Evolutionary conservation across 208 protist species (phyloP).

Genomic region (Naegleria lovaniensis): DNA sequence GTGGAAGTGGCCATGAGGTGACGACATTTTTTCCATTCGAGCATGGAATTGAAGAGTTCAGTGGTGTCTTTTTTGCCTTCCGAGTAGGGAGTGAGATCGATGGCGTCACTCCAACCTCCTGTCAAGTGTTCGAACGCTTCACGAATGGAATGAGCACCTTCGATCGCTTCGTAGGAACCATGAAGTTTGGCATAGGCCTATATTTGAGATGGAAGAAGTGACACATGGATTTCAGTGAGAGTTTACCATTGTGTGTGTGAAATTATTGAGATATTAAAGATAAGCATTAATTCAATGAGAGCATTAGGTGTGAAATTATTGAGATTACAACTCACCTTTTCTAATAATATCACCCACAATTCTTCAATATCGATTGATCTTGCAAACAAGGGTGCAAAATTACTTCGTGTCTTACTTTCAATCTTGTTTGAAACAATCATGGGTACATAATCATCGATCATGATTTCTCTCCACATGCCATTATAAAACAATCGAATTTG

Average conservation of each 20-base stretch:
- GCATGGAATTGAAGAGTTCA: background rate
- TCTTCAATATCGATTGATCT: background rate
- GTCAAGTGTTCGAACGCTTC: background rate
- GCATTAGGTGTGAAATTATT: too few species aligned
- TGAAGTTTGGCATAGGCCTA: conserved; percentile 10
- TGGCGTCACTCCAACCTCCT: background rate
- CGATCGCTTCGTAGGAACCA: background rate
- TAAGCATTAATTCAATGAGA: too few species aligned
- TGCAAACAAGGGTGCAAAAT: background rate
- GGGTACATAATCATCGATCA: background rate
- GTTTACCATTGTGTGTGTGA: too few species aligned
- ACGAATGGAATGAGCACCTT: background rate
- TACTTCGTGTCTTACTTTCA: background rate
- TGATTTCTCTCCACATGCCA: background rate
- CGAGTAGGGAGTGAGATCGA: background rate
- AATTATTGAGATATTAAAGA: too few species aligned
- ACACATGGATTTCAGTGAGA: too few species aligned
- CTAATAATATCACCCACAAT: background rate
- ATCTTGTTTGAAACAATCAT: background rate
- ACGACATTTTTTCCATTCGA: background rate
- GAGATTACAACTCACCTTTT: background rate
- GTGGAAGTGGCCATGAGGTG: background rate
- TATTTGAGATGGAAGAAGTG: too few species aligned
- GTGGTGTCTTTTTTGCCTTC: background rate
- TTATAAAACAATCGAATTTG: background rate